Base-by-base conservation (phyloP, 345 rosid genomes). In the Hibiscus mutabilis region DNA sequence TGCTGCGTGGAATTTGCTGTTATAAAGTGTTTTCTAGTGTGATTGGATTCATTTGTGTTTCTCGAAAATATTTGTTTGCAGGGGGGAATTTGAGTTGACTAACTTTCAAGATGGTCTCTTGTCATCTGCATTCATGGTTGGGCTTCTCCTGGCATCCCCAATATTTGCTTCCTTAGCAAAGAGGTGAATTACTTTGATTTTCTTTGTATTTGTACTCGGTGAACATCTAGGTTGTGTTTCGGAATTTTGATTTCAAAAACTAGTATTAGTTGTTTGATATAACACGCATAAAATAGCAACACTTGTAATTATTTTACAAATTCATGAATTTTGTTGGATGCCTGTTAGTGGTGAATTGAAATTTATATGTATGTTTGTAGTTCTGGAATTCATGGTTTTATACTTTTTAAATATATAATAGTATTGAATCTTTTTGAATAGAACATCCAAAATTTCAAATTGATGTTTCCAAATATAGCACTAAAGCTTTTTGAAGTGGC, bases 71-170 rank as follows among this genome's bases (percentile, higher is more conserved):
- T 73, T 65, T 79, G 58, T 70, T 71, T 76, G 47, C 82, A 92
- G 97, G 81, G 99, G 99, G 72, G 91, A 85, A 49, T 95, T 95
- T 78, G 64, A 76, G 65, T 82, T 95, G 81, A 82, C 67, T 70
- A 89, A 95, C 82, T 92, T 95, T 71, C 75, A 95, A 75, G 99
- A 95, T 87, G 99, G 99, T 75, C 87, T 89, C 56, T 79, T 95
- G 37, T 95, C 99, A 42, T 95, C 97, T 70, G 97, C 97, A n/a
- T 95, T 89, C 74, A 90, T 95, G 97, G 99, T 90, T 82, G 99
- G 97, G 42, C 93, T 95, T 80, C 97, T 95, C 19, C 64, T 95
- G 47, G 88, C 97, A 68, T 95, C 96, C 79, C 97, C 97, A 8
- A 84, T 90, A 64, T 95, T 95, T 83, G 99, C 99, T 68, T 88